Evolutionary conservation across 2,329 filamentous ascomycete species (phyloP).

Genomic region (Aspergillus tamarii): DNA sequence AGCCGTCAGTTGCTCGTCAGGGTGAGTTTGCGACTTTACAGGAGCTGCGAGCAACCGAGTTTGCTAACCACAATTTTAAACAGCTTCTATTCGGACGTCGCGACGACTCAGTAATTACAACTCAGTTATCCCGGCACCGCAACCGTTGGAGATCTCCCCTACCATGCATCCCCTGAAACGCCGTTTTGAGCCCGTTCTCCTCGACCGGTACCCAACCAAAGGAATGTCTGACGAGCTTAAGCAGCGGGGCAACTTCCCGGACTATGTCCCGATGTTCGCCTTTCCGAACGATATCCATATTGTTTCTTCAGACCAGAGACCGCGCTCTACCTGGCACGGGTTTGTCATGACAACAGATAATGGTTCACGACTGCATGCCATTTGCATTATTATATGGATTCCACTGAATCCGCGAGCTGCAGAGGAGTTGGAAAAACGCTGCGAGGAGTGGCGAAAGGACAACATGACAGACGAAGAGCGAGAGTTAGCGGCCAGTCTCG

Average conservation of each 20-base stretch:
- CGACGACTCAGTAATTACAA: constrained; percentile 96
- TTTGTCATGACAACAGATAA: constrained; percentile 97
- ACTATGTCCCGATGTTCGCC: constrained; percentile 99
- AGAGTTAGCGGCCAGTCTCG: constrained; percentile 88
- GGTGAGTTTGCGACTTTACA: constrained; percentile 56
- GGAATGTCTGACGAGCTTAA: constrained; percentile 78
- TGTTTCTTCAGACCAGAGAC: constrained; percentile 90
- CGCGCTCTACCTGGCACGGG: constrained; percentile 96
- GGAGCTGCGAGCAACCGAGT: neutral
- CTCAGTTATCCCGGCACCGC: constrained; percentile 91
- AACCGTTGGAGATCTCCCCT: constrained; percentile 84
- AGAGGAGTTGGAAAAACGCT: constrained; percentile 72
- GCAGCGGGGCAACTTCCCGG: constrained; percentile 83
- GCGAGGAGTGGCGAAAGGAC: constrained; percentile 82
- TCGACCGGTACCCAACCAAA: constrained; percentile 90
- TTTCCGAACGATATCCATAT: constrained; percentile 98
- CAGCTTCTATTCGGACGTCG: constrained; percentile 75
- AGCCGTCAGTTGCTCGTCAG: constrained; percentile 74
- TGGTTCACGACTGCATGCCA: constrained; percentile 87
- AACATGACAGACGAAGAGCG: constrained; percentile 99
- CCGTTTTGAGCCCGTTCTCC: constrained; percentile 91
- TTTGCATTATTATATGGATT: constrained; percentile 91
- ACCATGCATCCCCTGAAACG: constrained; percentile 95
- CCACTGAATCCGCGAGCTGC: constrained; percentile 80
- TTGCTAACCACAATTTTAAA: constrained; percentile 24